Conservation (phyloP, 2,329 filamentous ascomycete genomes). For the Paraphaeosphaeria minitans region DNA sequence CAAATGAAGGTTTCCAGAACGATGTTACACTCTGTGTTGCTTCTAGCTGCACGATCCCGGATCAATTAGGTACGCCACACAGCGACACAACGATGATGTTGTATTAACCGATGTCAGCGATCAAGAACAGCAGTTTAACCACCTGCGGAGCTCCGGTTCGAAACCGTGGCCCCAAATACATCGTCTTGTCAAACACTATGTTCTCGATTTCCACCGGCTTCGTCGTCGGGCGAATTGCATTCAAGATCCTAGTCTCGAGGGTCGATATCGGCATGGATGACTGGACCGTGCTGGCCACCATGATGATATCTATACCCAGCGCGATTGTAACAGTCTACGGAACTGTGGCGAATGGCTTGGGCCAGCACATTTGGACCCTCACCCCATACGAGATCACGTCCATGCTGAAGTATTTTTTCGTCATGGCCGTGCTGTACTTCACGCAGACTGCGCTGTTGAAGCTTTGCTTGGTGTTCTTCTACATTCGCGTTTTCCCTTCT, state of each 20-base stretch:
- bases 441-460: conserved; percentile 12
- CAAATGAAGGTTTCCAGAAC: conserved; percentile 25
- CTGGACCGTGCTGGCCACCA: conserved; percentile 34
- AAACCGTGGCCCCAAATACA: conserved; percentile 43
- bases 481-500: conserved; percentile 40
- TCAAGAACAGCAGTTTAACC: conserved; percentile 49
- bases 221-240: conserved; percentile 44
- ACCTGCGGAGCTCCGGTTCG: conserved; percentile 48
- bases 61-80: conserved; percentile 24
- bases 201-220: conserved; percentile 40
- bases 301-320: conserved; percentile 29
- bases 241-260: conserved; percentile 43
- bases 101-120: conserved; percentile 30
- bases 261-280: conserved; percentile 49
- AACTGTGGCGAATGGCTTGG: conserved; percentile 48
- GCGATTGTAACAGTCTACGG: conserved; percentile 34
- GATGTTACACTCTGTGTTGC: conserved; percentile 28
- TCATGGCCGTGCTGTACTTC: conserved; percentile 45
- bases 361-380: conserved; percentile 60
- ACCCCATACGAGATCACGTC: conserved; percentile 48
- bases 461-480: conserved; percentile 20
- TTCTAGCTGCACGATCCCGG: conserved; percentile 27
- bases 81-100: background rate
- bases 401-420: conserved; percentile 48
- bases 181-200: conserved; percentile 36